Conservation (phyloP, 2,329 filamentous ascomycete genomes). For the Aureobasidium sp. region DNA sequence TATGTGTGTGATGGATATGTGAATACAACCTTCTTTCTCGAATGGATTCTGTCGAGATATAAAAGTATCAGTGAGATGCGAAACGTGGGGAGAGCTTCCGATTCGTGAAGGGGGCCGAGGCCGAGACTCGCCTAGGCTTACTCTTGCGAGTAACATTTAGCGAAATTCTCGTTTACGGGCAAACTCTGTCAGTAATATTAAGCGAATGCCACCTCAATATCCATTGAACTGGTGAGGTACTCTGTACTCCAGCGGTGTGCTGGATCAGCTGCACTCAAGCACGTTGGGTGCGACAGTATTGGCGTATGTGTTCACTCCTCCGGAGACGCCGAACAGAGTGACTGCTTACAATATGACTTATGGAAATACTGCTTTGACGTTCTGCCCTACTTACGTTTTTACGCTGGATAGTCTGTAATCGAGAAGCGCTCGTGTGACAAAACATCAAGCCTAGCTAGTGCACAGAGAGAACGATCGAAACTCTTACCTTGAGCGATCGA, state of each 20-base stretch:
- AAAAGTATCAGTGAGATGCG: neutral
- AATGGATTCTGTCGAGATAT: neutral
- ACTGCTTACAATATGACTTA: neutral
- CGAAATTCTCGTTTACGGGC: neutral
- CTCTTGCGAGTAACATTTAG: conserved; percentile 17
- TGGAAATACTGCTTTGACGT: too few species aligned
- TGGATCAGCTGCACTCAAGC: neutral
- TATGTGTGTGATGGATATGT: neutral
- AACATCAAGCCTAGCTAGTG: too few species aligned
- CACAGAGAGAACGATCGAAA: too few species aligned
- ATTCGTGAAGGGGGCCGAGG: neutral
- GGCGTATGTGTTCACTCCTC: neutral
- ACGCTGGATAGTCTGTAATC: neutral
- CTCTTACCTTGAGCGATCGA: too few species aligned
- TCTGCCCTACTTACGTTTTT: too few species aligned
- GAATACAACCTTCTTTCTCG: neutral
- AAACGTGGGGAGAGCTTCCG: conserved; percentile 2
- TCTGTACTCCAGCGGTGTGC: neutral
- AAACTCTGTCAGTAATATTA: conserved; percentile 12
- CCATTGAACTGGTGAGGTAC: neutral
- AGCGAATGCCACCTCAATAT: neutral
- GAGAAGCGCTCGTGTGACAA: too few species aligned
- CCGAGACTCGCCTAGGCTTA: conserved; percentile 18
- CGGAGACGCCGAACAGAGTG: neutral
- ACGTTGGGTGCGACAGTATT: neutral